Evolutionary conservation across 768 basidiomycete species (phyloP).

Genomic region (Naganishia vishniacii): DNA sequence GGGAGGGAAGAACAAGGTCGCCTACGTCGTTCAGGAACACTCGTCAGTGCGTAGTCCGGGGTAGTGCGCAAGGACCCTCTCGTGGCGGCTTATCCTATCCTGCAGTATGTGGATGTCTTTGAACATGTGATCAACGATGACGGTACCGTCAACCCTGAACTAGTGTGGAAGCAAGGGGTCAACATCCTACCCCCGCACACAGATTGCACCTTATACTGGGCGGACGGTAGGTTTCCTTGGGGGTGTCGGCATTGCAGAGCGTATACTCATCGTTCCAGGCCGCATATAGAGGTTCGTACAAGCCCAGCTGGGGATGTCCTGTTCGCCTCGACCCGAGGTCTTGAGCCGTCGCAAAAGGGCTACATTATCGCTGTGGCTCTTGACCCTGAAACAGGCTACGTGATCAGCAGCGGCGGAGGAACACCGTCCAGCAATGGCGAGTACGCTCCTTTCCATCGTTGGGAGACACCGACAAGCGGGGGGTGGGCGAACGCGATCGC

Average conservation of each 20-base stretch:
- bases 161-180: constrained; percentile 18
- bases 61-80: no score
- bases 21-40: constrained; percentile 41
- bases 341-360: constrained; percentile 30
- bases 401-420: no score
- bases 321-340: constrained; percentile 40
- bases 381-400: constrained; percentile 20
- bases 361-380: constrained; percentile 34
- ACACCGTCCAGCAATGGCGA: neutral
- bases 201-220: constrained; percentile 30
- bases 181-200: constrained; percentile 5
- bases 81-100: no score
- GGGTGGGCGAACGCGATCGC: constrained; percentile 45
- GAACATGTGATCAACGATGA: constrained; percentile 1
- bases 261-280: no score
- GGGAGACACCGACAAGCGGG: constrained; percentile 37
- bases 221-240: constrained; percentile 28
- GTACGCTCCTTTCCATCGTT: constrained; percentile 19
- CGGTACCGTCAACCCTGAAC: neutral
- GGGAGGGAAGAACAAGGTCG: constrained; percentile 25
- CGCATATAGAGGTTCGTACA: constrained; percentile 30
- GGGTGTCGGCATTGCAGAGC: no score
- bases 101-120: constrained; percentile 24
- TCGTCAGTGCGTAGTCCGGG: constrained; percentile 29
- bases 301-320: constrained; percentile 26